phyloP scores from a whole-genome alignment of 352 stramenopile species.

The Globisporangium uncinulatum region DNA sequence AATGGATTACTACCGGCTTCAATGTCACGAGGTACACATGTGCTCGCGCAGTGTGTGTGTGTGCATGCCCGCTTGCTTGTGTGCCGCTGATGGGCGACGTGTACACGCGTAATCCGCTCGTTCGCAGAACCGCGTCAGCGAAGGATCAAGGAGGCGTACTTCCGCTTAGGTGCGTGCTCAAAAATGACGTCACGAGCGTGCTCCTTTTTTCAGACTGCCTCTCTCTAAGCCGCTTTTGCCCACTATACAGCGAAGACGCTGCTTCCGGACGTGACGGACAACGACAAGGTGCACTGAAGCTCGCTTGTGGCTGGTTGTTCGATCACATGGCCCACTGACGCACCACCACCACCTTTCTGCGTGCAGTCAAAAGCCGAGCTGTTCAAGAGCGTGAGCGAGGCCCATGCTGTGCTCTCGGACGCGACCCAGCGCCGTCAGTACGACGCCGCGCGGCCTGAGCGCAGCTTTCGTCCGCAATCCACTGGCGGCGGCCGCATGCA shows the following conservation, averaged over 20 bases:
- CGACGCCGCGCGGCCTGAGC: conserved; percentile 38
- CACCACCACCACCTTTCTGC: background rate
- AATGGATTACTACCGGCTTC: too few relatives aligned
- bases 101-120: too few relatives aligned
- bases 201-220: background rate
- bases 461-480: conserved; percentile 37
- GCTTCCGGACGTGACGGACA: conserved; percentile 83
- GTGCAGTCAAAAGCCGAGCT: conserved; percentile 65
- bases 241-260: conserved; percentile 53
- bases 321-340: background rate
- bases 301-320: background rate
- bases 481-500: conserved; percentile 40
- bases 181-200: too few relatives aligned
- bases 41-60: too few relatives aligned
- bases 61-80: too few relatives aligned
- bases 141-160: too few relatives aligned
- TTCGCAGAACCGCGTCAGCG: too few relatives aligned
- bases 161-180: too few relatives aligned
- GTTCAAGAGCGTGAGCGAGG: conserved; percentile 83
- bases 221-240: background rate
- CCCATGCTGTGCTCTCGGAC: conserved; percentile 74
- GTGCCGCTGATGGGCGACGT: too few relatives aligned
- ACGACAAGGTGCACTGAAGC: conserved; percentile 36
- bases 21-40: too few relatives aligned
- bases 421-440: conserved; percentile 50